Evolutionary conservation across 306 rosid genomes (phyloP).

Genomic region (Cicer yamashitae): DNA sequence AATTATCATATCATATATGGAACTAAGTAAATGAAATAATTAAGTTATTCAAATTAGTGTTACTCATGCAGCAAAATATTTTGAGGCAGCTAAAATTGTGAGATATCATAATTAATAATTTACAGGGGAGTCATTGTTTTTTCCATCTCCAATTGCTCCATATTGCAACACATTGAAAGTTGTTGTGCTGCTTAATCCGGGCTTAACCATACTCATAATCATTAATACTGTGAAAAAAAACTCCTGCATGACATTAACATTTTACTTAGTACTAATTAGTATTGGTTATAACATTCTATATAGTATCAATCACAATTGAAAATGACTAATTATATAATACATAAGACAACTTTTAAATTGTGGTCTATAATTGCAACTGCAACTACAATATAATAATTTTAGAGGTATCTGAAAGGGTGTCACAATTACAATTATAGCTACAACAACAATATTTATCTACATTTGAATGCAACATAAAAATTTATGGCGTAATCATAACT

Average conservation of each 20-base stretch:
- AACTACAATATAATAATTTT: too few species aligned
- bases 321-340: too few species aligned
- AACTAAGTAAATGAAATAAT: neutral
- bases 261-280: neutral
- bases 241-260: slow-evolving; percentile 41
- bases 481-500: too few species aligned
- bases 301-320: too few species aligned
- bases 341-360: too few species aligned
- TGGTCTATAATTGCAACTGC: too few species aligned
- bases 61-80: neutral
- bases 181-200: slow-evolving; percentile 47
- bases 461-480: too few species aligned
- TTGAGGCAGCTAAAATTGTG: slow-evolving; percentile 4
- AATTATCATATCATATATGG: neutral
- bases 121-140: slow-evolving; percentile 59
- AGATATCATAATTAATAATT: slow-evolving; percentile 2
- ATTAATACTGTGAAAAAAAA: slow-evolving; percentile 29
- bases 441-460: too few species aligned
- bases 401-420: too few species aligned
- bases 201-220: slow-evolving; percentile 41
- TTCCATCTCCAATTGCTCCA: slow-evolving; percentile 63
- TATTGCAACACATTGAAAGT: slow-evolving; percentile 55
- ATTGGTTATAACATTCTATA: too few species aligned
- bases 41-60: neutral
- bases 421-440: too few species aligned